These are phyloP conservation scores for Cercospora canescens DNA, from an alignment of 2,329 filamentous ascomycete species.

Conservation along the genomic window DNA sequence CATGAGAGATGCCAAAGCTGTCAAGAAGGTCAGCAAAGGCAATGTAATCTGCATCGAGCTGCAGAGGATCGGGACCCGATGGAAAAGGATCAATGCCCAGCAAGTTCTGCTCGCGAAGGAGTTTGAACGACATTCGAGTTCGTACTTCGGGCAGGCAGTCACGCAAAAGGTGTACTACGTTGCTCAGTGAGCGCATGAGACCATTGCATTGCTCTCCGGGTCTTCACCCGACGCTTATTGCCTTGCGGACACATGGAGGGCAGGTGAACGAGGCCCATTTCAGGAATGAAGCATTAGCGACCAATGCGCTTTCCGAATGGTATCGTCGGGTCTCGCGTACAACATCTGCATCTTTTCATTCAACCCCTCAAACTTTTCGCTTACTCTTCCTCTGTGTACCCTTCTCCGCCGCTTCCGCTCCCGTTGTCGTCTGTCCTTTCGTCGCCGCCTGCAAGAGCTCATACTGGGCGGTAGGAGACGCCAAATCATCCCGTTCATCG, in stretches of 20 bases:
- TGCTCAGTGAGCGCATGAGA: not conserved
- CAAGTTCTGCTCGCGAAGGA: not conserved
- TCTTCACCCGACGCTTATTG: not conserved
- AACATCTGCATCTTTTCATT: not conserved
- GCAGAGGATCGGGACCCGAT: constrained; percentile 2
- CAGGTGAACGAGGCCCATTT: not conserved
- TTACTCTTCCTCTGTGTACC: constrained; percentile 31
- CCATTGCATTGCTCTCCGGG: not conserved
- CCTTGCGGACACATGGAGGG: not conserved
- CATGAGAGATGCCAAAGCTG: not conserved
- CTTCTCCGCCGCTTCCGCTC: constrained; percentile 23
- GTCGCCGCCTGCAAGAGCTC: constrained; percentile 4
- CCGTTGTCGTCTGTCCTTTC: constrained; percentile 18
- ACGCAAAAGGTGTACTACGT: constrained; percentile 2
- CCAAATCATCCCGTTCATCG: constrained; percentile 35
- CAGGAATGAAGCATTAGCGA: not conserved
- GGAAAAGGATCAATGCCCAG: constrained; percentile 8
- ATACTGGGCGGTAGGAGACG: constrained; percentile 24
- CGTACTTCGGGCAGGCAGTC: not conserved
- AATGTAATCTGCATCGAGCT: constrained; percentile 3
- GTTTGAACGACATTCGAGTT: not conserved
- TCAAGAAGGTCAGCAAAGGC: constrained; percentile 6
- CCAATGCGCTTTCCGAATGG: not conserved
- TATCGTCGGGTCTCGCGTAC: not conserved
- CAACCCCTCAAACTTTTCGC: constrained; percentile 16